These are phyloP conservation scores for Nitzschia sp. DNA, from an alignment of 108 stramenopile genomes.

Conservation along the genomic window DNA sequence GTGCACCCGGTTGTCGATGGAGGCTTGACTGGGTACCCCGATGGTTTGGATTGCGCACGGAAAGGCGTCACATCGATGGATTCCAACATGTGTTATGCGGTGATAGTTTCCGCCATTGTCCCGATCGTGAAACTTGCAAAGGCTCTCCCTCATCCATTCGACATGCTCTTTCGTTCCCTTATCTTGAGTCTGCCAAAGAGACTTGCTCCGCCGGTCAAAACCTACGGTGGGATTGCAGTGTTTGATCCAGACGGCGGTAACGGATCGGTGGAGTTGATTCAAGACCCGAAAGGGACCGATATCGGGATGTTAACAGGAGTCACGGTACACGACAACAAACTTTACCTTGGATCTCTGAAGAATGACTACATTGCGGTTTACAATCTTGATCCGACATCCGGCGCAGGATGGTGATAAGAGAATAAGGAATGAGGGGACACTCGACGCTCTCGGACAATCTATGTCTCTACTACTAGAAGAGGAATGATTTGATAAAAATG, in stretches of 20 bases:
- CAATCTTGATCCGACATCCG: constrained; percentile 12
- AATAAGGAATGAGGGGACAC: too few species aligned
- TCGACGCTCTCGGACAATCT: too few species aligned
- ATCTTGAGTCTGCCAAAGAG: constrained; percentile 50
- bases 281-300: constrained; percentile 67
- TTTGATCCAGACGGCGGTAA: constrained; percentile 33
- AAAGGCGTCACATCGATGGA: constrained; percentile 13
- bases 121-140: constrained; percentile 21
- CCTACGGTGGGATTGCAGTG: constrained; percentile 56
- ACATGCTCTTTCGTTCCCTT: constrained; percentile 33
- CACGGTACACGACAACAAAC: constrained; percentile 50
- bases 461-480: too few species aligned
- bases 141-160: constrained; percentile 34
- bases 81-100: constrained; percentile 42
- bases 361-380: constrained; percentile 65
- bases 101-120: constrained; percentile 4
- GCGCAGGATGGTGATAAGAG: too few species aligned
- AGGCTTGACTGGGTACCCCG: constrained; percentile 21
- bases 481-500: too few species aligned
- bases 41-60: constrained; percentile 61
- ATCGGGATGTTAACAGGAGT: constrained; percentile 55
- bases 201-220: constrained; percentile 21
- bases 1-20: not conserved
- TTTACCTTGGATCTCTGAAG: constrained; percentile 67
- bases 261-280: constrained; percentile 35